phyloP scores from a whole-genome alignment of 495 filamentous ascomycete genomes.

The Tirmania nivea region DNA sequence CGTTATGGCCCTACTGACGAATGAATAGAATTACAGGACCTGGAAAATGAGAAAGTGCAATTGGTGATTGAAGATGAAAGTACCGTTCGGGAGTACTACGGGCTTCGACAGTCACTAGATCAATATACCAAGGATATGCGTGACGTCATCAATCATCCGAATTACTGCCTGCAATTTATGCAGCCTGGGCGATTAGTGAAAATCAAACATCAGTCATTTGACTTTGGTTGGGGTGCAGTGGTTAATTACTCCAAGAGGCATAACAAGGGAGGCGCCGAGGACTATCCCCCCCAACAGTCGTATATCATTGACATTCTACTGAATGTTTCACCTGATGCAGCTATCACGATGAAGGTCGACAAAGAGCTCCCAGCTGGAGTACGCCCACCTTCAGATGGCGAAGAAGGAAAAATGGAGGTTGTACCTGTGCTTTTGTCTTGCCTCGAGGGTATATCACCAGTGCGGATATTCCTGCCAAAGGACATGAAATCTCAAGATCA shows the following conservation, averaged over 20 bases:
- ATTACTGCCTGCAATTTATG: constrained; percentile 58
- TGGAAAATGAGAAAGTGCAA: constrained; percentile 48
- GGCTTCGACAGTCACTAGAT: constrained; percentile 61
- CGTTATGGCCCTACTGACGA: constrained; percentile 12
- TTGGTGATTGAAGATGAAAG: constrained; percentile 65
- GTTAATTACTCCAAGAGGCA: constrained; percentile 45
- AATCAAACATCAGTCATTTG: constrained; percentile 51
- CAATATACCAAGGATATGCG: constrained; percentile 66
- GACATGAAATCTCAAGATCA: constrained; percentile 41
- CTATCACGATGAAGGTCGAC: constrained; percentile 34
- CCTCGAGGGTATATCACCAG: constrained; percentile 51
- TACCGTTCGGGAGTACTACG: constrained; percentile 79
- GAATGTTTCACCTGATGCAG: constrained; percentile 38
- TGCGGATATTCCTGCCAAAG: constrained; percentile 58
- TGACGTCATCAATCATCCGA: constrained; percentile 70
- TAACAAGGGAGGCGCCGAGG: constrained; percentile 36
- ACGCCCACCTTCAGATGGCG: constrained; percentile 39
- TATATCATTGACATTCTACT: constrained; percentile 68
- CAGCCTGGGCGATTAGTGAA: constrained; percentile 64
- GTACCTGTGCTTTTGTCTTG: constrained; percentile 72
- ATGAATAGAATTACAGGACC: constrained; percentile 37
- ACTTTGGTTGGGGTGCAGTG: constrained; percentile 87
- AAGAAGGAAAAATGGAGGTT: constrained; percentile 54
- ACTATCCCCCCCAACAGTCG: constrained; percentile 45
- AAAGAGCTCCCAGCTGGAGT: constrained; percentile 40